Percentiles rank a stretch among this genome's conserved stretches.
Evolutionary conservation across 1,284 basidiomycete genomes (phyloP).

Genomic region (Fomitopsis palustris): DNA sequence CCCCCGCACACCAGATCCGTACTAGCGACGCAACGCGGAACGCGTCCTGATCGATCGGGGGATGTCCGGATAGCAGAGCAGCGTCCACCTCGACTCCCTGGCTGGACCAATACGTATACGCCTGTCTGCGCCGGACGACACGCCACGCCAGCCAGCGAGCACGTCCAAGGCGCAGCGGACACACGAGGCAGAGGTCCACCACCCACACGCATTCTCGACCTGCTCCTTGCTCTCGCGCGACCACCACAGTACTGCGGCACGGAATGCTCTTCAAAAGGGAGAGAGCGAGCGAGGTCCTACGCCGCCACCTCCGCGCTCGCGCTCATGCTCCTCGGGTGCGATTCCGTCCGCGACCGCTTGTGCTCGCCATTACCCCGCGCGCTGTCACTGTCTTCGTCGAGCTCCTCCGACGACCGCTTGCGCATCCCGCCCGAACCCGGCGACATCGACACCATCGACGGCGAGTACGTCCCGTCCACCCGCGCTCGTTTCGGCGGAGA

Average conservation of each 20-base stretch:
- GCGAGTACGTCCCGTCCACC: constrained; percentile 24
- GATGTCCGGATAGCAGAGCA: not conserved
- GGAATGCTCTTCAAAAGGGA: not conserved
- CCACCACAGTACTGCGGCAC: not conserved
- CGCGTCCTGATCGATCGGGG: not conserved
- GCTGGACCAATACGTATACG: not conserved
- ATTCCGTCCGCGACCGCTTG: constrained; percentile 9
- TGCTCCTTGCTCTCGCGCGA: not conserved
- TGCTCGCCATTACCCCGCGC: constrained; percentile 12
- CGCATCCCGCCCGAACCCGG: constrained; percentile 17
- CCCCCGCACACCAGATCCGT: not conserved
- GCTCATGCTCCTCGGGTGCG: not conserved
- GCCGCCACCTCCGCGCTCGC: not conserved
- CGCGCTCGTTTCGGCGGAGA: constrained; percentile 33
- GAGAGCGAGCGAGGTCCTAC: not conserved
- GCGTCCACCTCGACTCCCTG: too few relatives aligned
- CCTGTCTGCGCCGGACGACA: not conserved
- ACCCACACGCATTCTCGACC: not conserved
- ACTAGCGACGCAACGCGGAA: not conserved
- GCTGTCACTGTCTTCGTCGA: constrained; percentile 20
- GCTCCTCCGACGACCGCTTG: constrained; percentile 31
- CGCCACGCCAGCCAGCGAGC: not conserved
- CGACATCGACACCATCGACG: constrained; percentile 8
- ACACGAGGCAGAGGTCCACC: not conserved
- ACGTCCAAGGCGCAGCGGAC: not conserved